Evolutionary conservation across 2,329 filamentous ascomycete genomes (phyloP).

Genomic region (Trichoderma polysporum): DNA sequence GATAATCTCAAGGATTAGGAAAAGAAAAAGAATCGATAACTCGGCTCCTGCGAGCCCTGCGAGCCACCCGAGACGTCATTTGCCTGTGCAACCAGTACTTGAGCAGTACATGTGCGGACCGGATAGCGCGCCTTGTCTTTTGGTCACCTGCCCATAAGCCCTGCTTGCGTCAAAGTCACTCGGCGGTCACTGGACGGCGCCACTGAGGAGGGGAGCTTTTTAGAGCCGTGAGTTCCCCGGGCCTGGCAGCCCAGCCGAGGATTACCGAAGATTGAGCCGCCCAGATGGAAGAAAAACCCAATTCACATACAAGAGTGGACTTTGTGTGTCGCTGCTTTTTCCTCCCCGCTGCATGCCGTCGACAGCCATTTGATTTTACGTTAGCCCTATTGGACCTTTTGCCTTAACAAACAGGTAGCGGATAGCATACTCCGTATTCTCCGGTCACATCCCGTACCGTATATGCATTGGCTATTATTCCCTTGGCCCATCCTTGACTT

Average conservation of each 20-base stretch:
- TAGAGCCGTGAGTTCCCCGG: constrained; percentile 12
- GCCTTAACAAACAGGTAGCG: neutral
- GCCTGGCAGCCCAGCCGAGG: constrained; percentile 22
- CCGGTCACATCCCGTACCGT: neutral
- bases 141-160: neutral
- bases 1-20: neutral
- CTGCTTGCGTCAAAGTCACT: neutral
- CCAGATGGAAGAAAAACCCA: neutral
- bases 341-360: neutral
- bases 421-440: neutral
- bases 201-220: neutral
- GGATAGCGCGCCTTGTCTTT: neutral
- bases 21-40: constrained; percentile 10
- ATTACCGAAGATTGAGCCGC: constrained; percentile 25
- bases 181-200: constrained; percentile 7
- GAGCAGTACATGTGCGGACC: neutral
- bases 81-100: neutral
- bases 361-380: neutral
- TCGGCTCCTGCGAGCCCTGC: constrained; percentile 2
- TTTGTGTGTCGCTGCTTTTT: neutral
- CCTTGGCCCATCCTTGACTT: neutral
- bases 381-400: neutral
- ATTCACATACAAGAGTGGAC: neutral
- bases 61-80: neutral
- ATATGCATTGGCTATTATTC: neutral